These are phyloP conservation scores for Leucosporidium yakuticum DNA, from an alignment of 768 basidiomycete genomes.

Conservation along the genomic window DNA sequence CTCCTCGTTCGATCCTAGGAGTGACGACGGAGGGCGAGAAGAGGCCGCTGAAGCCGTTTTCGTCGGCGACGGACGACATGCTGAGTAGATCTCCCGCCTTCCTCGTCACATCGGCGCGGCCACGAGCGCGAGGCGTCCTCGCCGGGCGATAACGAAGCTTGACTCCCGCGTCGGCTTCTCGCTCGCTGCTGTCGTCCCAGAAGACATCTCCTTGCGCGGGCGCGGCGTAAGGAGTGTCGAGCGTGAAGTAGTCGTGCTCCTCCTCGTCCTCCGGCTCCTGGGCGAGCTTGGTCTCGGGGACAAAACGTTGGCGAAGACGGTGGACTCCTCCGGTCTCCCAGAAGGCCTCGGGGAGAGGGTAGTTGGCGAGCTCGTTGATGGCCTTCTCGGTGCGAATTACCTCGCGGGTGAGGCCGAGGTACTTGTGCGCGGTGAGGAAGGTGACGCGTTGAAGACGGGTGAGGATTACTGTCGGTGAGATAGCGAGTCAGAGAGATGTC, in stretches of 20 bases:
- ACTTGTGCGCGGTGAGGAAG: constrained; percentile 93
- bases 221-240: constrained; percentile 35
- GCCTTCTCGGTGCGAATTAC: constrained; percentile 93
- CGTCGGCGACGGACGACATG: constrained; percentile 40
- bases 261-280: not conserved
- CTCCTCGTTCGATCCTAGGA: constrained; percentile 11
- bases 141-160: constrained; percentile 10
- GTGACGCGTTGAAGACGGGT: constrained; percentile 95
- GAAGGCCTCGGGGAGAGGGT: constrained; percentile 83
- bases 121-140: too few species aligned
- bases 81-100: constrained; percentile 46
- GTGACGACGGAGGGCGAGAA: constrained; percentile 3
- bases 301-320: constrained; percentile 68
- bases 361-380: constrained; percentile 93
- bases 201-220: constrained; percentile 35
- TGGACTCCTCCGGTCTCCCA: constrained; percentile 88
- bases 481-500: constrained; percentile 22
- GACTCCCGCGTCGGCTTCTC: constrained; percentile 22
- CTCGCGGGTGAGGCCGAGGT: constrained; percentile 88
- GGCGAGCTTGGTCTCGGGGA: constrained; percentile 28
- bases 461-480: constrained; percentile 62
- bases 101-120: constrained; percentile 38
- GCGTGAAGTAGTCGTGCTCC: constrained; percentile 30
- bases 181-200: constrained; percentile 20
- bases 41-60: constrained; percentile 2